Conservation (phyloP, 441 rosid genomes). For the Gossypium laxum region DNA sequence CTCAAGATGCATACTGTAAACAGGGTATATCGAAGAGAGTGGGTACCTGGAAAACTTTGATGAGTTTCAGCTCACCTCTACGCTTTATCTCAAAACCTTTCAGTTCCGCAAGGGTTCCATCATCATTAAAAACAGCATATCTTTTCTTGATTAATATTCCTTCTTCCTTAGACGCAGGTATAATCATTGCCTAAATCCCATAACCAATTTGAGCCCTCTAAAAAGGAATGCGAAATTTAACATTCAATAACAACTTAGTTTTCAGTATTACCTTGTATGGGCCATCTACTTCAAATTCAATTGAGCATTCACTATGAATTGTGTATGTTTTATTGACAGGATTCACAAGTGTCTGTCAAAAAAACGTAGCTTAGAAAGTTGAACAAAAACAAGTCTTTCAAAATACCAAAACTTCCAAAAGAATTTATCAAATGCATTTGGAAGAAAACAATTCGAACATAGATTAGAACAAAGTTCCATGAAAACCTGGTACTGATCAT, state of each 20-base stretch:
- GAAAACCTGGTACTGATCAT: slow-evolving; percentile 89
- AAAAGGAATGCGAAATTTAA: slow-evolving; percentile 10
- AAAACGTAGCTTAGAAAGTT: slow-evolving; percentile 15
- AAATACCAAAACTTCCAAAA: background rate
- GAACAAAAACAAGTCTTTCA: background rate
- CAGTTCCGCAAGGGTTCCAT: slow-evolving; percentile 95
- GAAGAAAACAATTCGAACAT: background rate
- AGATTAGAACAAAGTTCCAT: slow-evolving; percentile 12
- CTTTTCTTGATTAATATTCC: slow-evolving; percentile 92
- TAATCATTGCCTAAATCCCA: slow-evolving; percentile 76
- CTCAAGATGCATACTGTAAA: background rate
- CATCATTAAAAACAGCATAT: slow-evolving; percentile 97
- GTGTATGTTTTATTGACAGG: slow-evolving; percentile 64
- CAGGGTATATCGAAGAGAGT: slow-evolving; percentile 11
- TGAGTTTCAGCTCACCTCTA: slow-evolving; percentile 97
- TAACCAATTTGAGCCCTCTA: slow-evolving; percentile 6
- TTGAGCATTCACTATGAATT: slow-evolving; percentile 91
- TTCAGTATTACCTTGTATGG: slow-evolving; percentile 80
- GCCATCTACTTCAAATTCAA: slow-evolving; percentile 99
- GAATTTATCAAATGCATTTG: background rate
- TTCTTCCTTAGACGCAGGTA: slow-evolving; percentile 98
- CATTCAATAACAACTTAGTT: background rate
- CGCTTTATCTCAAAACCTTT: slow-evolving; percentile 99
- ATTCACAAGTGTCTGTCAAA: slow-evolving; percentile 68
- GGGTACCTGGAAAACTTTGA: slow-evolving; percentile 85